Evolutionary conservation across 2,329 filamentous ascomycete genomes (phyloP), one percentile per base, ranked within the genome.

Genomic region (Neoarthrinium moseri): DNA sequence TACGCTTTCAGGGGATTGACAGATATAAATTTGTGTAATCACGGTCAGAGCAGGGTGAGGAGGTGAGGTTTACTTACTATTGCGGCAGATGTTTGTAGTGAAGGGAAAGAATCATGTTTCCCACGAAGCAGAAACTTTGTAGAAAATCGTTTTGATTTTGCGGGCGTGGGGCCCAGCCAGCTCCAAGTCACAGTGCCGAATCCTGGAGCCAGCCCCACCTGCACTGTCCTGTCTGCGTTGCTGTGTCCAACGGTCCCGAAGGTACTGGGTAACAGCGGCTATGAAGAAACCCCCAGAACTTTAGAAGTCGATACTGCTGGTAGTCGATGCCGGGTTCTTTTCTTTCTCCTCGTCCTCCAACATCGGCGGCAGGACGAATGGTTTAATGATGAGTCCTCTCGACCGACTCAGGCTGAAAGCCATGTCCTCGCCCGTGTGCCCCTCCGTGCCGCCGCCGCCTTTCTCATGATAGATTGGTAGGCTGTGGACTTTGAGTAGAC

Each of bases 391-490:
- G 54, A 99, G 83, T 42, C 89, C 91, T 56, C 80, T 84, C 3
- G 80, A 78, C 57, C 89, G 78, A 64, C 90, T 96, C 42, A 99
- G 70, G 50, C 84, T 91, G 65, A 99, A 99, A 4, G 91, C 91
- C 67, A 96, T 79, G 66, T 96, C 91, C 59, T 95, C 89, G 20
- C 88, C 84, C 44, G 86, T 83, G 47, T 80, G 80, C 30, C 80
- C 75, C 48, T 83, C 82, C 2, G 81, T 77, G 8, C 83, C 85
- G 12, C 89, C 90, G 2, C 91, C 91, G 2, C 94, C 92, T 54
- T 88, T 89, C 62, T 97, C 92, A 49, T 95, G 89, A 54, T 89
- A 85, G 1, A 96, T 75, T 0, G 94, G 92, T 27, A 97, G 67
- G 44, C 85, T 85, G 64, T 95, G 89, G 1, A 95, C 81, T 51